phyloP scores from a whole-genome alignment of 2,329 filamentous ascomycete genomes.

The Cephalotrichum gorgonifer region DNA sequence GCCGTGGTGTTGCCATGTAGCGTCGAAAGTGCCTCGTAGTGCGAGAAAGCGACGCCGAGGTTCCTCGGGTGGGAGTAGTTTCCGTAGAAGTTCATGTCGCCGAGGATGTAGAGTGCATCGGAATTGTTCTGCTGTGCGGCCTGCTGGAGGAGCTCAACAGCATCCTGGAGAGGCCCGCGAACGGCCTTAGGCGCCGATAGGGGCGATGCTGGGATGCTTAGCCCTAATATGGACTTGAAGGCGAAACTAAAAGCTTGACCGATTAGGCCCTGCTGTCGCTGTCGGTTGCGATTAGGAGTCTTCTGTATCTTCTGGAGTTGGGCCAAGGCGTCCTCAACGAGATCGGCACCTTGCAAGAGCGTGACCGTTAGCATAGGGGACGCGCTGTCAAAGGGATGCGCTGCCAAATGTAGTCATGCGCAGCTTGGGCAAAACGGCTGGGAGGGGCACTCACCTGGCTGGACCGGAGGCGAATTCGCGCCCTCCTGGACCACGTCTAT shows the following conservation, averaged over 20 bases:
- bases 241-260: conserved; percentile 31
- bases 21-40: conserved; percentile 70
- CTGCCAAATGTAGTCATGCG: not conserved
- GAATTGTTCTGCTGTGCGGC: conserved; percentile 50
- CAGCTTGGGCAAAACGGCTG: not conserved
- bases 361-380: conserved; percentile 4
- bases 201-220: conserved; percentile 36
- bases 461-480: not conserved
- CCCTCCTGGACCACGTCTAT: not conserved
- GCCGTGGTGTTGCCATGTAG: conserved; percentile 80
- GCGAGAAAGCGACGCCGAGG: conserved; percentile 66
- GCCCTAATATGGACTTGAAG: conserved; percentile 36
- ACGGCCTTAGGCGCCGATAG: conserved; percentile 22
- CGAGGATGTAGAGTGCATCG: conserved; percentile 81
- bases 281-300: conserved; percentile 32
- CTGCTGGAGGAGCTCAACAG: conserved; percentile 40
- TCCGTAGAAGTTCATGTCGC: conserved; percentile 93
- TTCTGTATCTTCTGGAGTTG: conserved; percentile 40
- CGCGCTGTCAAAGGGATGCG: not conserved
- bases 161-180: conserved; percentile 35
- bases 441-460: not conserved
- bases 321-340: conserved; percentile 39
- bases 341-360: conserved; percentile 33
- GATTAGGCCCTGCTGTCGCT: conserved; percentile 30
- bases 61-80: conserved; percentile 83